A percentile compares a stretch with the other conserved stretches of the same genome.
Evolutionary conservation across 106 monocot species (phyloP).

Genomic region (Acorus calamus): DNA sequence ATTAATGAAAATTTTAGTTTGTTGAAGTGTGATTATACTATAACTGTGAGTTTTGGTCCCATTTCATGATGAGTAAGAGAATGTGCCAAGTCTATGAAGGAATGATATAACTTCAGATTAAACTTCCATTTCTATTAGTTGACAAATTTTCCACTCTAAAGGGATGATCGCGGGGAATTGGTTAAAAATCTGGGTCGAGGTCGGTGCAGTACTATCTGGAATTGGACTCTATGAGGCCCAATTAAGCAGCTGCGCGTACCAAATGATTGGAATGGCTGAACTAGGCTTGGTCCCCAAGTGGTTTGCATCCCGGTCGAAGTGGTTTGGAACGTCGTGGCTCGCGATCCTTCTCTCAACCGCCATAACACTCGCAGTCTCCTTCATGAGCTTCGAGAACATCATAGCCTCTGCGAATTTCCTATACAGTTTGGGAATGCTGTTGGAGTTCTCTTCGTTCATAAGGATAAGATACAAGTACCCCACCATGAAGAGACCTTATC

Average conservation of each 20-base stretch:
- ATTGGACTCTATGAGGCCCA: constrained; percentile 84
- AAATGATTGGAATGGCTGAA: constrained; percentile 84
- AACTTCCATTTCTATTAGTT: no score
- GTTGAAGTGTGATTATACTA: no score
- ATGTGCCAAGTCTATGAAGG: no score
- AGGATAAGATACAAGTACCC: constrained; percentile 50
- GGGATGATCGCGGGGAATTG: constrained; percentile 68
- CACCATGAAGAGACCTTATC: constrained; percentile 51
- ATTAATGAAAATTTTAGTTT: no score
- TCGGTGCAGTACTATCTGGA: constrained; percentile 66
- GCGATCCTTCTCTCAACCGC: constrained; percentile 48
- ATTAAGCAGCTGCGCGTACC: constrained; percentile 72
- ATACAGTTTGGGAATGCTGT: constrained; percentile 83
- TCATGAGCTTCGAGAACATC: constrained; percentile 69
- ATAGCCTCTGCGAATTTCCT: constrained; percentile 74
- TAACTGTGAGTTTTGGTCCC: no score
- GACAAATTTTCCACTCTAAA: background rate
- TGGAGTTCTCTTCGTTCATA: constrained; percentile 75
- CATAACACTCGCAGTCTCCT: constrained; percentile 74
- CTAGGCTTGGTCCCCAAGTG: constrained; percentile 54
- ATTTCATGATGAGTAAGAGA: no score
- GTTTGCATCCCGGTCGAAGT: constrained; percentile 42
- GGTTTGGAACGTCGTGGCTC: constrained; percentile 78
- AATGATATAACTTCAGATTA: no score
- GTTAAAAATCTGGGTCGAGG: constrained; percentile 78